These are phyloP conservation scores for Emericellopsis cladophorae DNA, from an alignment of 2,329 filamentous ascomycete species.

Conservation along the genomic window DNA sequence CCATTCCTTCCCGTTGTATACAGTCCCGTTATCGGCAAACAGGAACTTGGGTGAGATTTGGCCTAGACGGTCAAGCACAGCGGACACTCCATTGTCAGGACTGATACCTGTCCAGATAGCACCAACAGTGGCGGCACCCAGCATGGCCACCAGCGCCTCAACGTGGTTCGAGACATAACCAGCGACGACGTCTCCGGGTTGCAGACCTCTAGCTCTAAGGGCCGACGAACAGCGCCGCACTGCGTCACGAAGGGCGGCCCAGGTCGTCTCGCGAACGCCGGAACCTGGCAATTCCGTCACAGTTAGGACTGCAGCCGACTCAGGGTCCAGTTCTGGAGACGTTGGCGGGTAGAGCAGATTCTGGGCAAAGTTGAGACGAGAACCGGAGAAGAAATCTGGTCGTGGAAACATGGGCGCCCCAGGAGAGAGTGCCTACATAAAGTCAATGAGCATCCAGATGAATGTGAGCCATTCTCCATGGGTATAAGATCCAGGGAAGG, in stretches of 20 bases:
- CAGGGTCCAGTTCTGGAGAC: slow-evolving; percentile 28
- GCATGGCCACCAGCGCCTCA: slow-evolving; percentile 77
- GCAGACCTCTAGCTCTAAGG: slow-evolving; percentile 51
- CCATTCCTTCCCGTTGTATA: slow-evolving; percentile 88
- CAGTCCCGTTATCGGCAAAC: slow-evolving; percentile 76
- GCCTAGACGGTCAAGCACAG: slow-evolving; percentile 72
- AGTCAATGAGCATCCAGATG: neutral
- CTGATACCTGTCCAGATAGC: slow-evolving; percentile 90
- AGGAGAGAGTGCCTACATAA: slow-evolving; percentile 42
- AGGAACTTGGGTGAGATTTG: slow-evolving; percentile 77
- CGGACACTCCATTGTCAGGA: slow-evolving; percentile 83
- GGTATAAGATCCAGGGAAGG: neutral
- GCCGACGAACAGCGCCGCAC: slow-evolving; percentile 63
- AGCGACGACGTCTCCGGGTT: slow-evolving; percentile 42
- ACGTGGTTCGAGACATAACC: slow-evolving; percentile 83
- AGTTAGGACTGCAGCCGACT: slow-evolving; percentile 61
- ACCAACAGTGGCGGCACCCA: slow-evolving; percentile 70
- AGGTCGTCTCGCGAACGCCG: slow-evolving; percentile 45
- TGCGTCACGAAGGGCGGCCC: slow-evolving; percentile 67
- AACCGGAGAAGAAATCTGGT: slow-evolving; percentile 71
- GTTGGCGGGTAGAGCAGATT: slow-evolving; percentile 72
- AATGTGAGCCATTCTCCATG: neutral
- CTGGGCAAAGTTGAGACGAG: slow-evolving; percentile 83
- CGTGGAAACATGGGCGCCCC: slow-evolving; percentile 69
- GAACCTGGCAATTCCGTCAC: slow-evolving; percentile 59